Evolutionary conservation across 305 asterid species (phyloP).

Genomic region (Fraxinus floribunda): DNA sequence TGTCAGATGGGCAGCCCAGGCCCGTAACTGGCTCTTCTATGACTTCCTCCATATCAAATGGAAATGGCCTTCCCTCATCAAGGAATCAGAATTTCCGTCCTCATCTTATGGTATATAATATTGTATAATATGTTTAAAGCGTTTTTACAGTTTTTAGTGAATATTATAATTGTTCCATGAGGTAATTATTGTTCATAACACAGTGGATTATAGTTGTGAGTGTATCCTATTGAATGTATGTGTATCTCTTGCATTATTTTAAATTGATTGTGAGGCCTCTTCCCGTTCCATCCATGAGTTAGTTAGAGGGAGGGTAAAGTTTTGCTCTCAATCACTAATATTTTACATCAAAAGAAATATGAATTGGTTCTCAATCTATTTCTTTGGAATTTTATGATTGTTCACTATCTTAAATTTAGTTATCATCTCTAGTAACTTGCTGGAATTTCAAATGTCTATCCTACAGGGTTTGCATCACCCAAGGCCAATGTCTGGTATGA

Average conservation of each 20-base stretch:
- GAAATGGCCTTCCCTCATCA: constrained; percentile 39
- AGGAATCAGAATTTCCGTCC: constrained; percentile 46
- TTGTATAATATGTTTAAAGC: background rate
- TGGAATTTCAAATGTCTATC: background rate
- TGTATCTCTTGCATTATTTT: background rate
- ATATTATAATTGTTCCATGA: background rate
- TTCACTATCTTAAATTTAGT: background rate
- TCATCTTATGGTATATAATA: constrained; percentile 40
- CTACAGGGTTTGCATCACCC: constrained; percentile 52
- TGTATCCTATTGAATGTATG: background rate
- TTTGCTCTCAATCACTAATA: background rate
- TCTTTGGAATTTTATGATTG: background rate
- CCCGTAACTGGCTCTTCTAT: constrained; percentile 34
- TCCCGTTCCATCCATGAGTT: background rate
- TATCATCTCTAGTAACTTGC: background rate
- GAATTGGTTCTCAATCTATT: background rate
- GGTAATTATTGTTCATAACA: background rate
- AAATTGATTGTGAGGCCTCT: background rate
- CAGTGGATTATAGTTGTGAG: background rate
- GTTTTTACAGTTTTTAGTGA: background rate
- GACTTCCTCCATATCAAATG: constrained; percentile 38
- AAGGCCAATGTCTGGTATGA: constrained; percentile 47
- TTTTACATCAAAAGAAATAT: background rate
- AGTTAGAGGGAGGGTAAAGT: background rate
- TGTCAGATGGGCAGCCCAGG: constrained; percentile 45